A percentile compares a stretch with the other conserved stretches of the same genome.
Conservation (phyloP, 192 early-diverging fungal genomes). For the Coemansia sp. region DNA sequence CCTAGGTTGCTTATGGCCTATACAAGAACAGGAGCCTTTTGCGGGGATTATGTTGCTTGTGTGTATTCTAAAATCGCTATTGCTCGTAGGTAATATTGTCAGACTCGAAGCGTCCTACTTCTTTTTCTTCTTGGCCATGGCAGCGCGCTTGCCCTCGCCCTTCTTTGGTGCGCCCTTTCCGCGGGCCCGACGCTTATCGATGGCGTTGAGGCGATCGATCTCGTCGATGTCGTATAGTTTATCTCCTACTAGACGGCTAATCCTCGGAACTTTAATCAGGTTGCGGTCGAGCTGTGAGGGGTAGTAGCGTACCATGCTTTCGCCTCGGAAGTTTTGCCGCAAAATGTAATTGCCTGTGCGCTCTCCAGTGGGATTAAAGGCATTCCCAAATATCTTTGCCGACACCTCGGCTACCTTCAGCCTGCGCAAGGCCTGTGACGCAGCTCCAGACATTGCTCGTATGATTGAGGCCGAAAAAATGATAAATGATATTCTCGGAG, state of each 20-base stretch:
- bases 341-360: conserved; percentile 74
- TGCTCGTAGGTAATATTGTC: not conserved
- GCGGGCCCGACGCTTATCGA: conserved; percentile 65
- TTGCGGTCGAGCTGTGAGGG: conserved; percentile 55
- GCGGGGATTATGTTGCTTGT: too few species aligned
- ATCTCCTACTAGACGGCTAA: conserved; percentile 35
- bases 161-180: conserved; percentile 82
- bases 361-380: conserved; percentile 66
- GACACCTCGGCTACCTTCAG: conserved; percentile 60
- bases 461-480: not conserved
- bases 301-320: conserved; percentile 64
- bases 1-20: not conserved
- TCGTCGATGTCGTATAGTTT: conserved; percentile 57
- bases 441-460: conserved; percentile 17
- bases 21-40: not conserved
- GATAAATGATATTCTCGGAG: not conserved
- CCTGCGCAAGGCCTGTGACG: conserved; percentile 21
- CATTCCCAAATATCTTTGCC: conserved; percentile 63
- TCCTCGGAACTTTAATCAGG: conserved; percentile 18
- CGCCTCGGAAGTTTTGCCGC: conserved; percentile 65
- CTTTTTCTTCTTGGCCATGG: conserved; percentile 43
- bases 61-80: not conserved
- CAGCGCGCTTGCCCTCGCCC: conserved; percentile 50
- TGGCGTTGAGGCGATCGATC: conserved; percentile 64
- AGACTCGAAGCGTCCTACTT: not conserved